phyloP scores from a whole-genome alignment of 306 rosid species.

The Macrotyloma uniflorum region DNA sequence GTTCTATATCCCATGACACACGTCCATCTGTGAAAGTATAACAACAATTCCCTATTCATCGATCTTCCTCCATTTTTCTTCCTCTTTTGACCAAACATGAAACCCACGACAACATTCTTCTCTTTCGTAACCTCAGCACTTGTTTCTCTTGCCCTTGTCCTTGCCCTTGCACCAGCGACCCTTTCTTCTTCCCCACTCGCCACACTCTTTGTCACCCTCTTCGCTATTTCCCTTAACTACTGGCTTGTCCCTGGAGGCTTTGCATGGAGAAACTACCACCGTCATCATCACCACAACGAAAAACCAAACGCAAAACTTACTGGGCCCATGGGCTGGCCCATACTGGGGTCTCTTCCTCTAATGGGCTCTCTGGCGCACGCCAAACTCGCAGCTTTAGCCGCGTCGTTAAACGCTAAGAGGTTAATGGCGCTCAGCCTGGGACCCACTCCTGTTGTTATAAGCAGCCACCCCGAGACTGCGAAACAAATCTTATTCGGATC shows the following conservation, averaged over 20 bases:
- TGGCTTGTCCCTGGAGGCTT: conserved; percentile 82
- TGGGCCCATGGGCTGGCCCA: conserved; percentile 84
- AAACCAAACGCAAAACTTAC: conserved; percentile 4
- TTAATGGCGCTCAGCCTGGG: conserved; percentile 82
- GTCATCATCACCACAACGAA: not conserved
- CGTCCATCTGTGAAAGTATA: conserved; percentile 40
- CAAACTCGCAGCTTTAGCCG: conserved; percentile 60
- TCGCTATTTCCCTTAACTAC: conserved; percentile 45
- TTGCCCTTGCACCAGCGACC: too few species aligned
- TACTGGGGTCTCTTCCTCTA: conserved; percentile 65
- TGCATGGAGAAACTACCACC: conserved; percentile 68
- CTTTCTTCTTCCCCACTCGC: not conserved
- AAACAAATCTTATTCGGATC: conserved; percentile 65
- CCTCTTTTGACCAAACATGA: conserved; percentile 38
- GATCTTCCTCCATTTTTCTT: not conserved
- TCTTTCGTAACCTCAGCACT: conserved; percentile 18
- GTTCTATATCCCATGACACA: conserved; percentile 40
- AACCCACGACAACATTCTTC: conserved; percentile 36
- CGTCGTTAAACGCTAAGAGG: conserved; percentile 51
- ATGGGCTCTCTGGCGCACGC: conserved; percentile 72
- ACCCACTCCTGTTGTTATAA: conserved; percentile 63
- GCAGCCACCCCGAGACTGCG: conserved; percentile 89
- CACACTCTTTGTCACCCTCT: conserved; percentile 41
- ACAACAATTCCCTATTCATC: not conserved
- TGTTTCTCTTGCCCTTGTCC: conserved; percentile 17